phyloP scores from a whole-genome alignment of 2,329 filamentous ascomycete genomes.

The Ceratocystis eucalypticola region DNA sequence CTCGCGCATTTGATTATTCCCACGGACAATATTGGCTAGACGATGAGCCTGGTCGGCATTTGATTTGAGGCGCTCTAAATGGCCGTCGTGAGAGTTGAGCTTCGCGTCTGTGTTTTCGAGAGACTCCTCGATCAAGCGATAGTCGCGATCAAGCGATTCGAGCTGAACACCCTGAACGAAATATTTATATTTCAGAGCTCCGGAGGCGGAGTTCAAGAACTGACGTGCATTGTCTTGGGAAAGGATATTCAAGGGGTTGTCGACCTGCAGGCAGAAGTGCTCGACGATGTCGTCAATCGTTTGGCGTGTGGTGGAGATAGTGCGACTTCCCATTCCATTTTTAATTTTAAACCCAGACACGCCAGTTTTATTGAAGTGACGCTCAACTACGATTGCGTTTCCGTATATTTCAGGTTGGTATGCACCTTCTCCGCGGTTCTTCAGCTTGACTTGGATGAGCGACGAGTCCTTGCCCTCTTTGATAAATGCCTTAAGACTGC shows the following conservation, averaged over 20 bases:
- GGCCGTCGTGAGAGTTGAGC: conserved; percentile 45
- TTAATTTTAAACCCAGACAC: conserved; percentile 80
- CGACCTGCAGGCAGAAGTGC: conserved; percentile 83
- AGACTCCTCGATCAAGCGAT: conserved; percentile 66
- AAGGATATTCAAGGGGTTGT: conserved; percentile 90
- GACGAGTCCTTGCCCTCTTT: conserved; percentile 73
- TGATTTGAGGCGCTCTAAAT: conserved; percentile 47
- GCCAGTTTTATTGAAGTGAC: conserved; percentile 65
- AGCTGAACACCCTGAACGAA: conserved; percentile 91
- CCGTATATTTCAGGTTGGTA: conserved; percentile 77
- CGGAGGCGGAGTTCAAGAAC: conserved; percentile 74
- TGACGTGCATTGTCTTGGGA: conserved; percentile 91
- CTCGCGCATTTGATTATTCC: conserved; percentile 50
- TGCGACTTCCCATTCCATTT: conserved; percentile 45
- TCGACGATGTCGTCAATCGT: conserved; percentile 90
- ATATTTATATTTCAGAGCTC: conserved; percentile 84
- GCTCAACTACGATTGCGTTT: conserved; percentile 75
- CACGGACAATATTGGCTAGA: conserved; percentile 51
- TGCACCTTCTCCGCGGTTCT: conserved; percentile 74
- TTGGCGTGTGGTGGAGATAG: conserved; percentile 68
- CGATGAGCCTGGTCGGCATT: conserved; percentile 47
- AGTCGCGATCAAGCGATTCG: conserved; percentile 83
- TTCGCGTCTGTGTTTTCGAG: conserved; percentile 59
- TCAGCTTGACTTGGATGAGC: conserved; percentile 69
- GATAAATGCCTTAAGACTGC: conserved; percentile 78